Evolutionary conservation across 441 rosid species (phyloP).

Genomic region (Jatropha podagrica): DNA sequence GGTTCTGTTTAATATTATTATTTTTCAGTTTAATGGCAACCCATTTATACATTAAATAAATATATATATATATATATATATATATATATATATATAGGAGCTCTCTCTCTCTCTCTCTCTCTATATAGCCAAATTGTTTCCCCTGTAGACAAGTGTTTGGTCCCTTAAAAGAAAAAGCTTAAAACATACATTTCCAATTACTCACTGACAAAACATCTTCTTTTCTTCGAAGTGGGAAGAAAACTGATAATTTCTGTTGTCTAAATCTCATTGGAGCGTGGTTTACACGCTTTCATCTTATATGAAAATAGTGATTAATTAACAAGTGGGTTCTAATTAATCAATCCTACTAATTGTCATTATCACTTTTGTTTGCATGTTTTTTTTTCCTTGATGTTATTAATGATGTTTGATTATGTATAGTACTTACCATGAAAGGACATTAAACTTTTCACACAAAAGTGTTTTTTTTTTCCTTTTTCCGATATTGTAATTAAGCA

Average conservation of each 20-base stretch:
- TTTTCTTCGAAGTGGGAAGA: not conserved
- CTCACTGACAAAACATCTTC: constrained; percentile 18
- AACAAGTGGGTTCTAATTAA: constrained; percentile 16
- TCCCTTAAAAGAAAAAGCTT: constrained; percentile 15
- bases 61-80: no score
- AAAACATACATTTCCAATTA: constrained; percentile 22
- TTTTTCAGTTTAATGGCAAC: not conserved
- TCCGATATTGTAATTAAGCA: not conserved
- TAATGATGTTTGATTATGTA: not conserved
- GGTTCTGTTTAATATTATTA: constrained; percentile 2
- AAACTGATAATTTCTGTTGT: constrained; percentile 16
- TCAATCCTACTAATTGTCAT: not conserved
- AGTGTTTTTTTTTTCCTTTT: not conserved
- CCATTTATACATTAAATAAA: no score
- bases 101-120: no score
- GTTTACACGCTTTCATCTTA: constrained; percentile 12
- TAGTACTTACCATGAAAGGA: constrained; percentile 6
- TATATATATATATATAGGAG: no score
- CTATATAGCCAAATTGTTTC: constrained; percentile 7
- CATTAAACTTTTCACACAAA: not conserved
- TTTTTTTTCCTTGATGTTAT: not conserved
- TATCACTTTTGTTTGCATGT: not conserved
- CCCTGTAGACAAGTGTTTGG: constrained; percentile 21
- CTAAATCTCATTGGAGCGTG: constrained; percentile 27
- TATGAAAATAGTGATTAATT: not conserved